phyloP scores from a whole-genome alignment of 2,329 filamentous ascomycete genomes.

The Plectosphaerella sp. region DNA sequence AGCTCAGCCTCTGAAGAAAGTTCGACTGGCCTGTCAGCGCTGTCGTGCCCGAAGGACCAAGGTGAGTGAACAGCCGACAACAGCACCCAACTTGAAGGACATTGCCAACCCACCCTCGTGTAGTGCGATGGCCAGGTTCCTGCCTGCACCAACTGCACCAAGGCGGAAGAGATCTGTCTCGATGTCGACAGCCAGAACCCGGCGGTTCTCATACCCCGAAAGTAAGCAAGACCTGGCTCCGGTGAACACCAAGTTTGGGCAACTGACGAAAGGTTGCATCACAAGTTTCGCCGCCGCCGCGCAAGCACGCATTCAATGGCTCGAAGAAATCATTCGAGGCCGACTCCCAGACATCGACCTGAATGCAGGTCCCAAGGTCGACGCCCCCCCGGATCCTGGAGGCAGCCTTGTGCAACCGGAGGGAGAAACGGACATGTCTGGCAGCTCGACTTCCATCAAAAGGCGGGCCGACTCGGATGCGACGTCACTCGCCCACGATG shows the following conservation, averaged over 20 bases:
- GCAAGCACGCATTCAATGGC: constrained; percentile 25
- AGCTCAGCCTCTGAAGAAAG: constrained; percentile 22
- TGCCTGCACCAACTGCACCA: constrained; percentile 29
- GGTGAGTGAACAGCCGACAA: constrained; percentile 12
- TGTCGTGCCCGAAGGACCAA: constrained; percentile 30
- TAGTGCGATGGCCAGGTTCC: constrained; percentile 32
- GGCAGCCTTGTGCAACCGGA: background rate
- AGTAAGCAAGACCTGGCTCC: constrained; percentile 16
- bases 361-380: constrained; percentile 18
- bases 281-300: constrained; percentile 17
- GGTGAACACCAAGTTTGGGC: background rate
- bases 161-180: constrained; percentile 25
- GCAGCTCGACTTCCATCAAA: background rate
- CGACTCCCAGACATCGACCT: constrained; percentile 23
- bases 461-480: background rate
- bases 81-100: background rate
- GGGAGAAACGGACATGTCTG: background rate
- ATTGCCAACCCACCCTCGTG: no score
- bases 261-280: background rate
- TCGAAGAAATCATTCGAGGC: constrained; percentile 22
- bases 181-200: constrained; percentile 32
- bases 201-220: constrained; percentile 25
- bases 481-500: constrained; percentile 38
- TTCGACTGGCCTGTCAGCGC: constrained; percentile 30
- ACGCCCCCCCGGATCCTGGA: constrained; percentile 14